Conservation (phyloP, 192 early-diverging fungal species). For the Coemansia sp. region DNA sequence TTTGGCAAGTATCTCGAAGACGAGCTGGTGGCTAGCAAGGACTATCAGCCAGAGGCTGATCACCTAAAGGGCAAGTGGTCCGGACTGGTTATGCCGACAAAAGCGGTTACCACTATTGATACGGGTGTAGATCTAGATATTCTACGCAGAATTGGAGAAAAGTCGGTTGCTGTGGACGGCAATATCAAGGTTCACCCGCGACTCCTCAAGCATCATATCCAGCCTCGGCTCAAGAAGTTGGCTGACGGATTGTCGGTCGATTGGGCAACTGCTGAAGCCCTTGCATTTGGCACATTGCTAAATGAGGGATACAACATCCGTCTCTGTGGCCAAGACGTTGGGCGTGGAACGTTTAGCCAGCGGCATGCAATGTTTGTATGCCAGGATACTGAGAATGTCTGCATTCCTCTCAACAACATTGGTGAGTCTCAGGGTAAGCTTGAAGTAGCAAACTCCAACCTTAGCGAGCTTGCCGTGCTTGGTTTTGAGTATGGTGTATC, state of each 20-base stretch:
- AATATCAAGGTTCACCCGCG: slow-evolving; percentile 79
- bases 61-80: slow-evolving; percentile 78
- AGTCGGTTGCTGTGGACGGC: slow-evolving; percentile 69
- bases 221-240: slow-evolving; percentile 71
- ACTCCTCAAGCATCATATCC: slow-evolving; percentile 87
- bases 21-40: slow-evolving; percentile 43
- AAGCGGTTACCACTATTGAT: slow-evolving; percentile 35
- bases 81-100: slow-evolving; percentile 63
- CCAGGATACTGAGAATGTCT: slow-evolving; percentile 81
- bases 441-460: slow-evolving; percentile 87
- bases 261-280: slow-evolving; percentile 93
- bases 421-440: slow-evolving; percentile 57
- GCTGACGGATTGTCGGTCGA: slow-evolving; percentile 71
- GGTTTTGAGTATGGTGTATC: slow-evolving; percentile 96
- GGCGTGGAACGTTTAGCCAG: slow-evolving; percentile 96
- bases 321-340: slow-evolving; percentile 96
- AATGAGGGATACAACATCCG: slow-evolving; percentile 84
- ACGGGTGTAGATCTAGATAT: slow-evolving; percentile 64
- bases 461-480: slow-evolving; percentile 93
- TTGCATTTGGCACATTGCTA: slow-evolving; percentile 87
- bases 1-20: slow-evolving; percentile 38
- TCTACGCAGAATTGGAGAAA: slow-evolving; percentile 68
- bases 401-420: slow-evolving; percentile 80
- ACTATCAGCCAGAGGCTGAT: slow-evolving; percentile 33
- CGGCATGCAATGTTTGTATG: slow-evolving; percentile 96